phyloP scores from a whole-genome alignment of 805 yeast genomes.

The Lipomyces sp. region DNA sequence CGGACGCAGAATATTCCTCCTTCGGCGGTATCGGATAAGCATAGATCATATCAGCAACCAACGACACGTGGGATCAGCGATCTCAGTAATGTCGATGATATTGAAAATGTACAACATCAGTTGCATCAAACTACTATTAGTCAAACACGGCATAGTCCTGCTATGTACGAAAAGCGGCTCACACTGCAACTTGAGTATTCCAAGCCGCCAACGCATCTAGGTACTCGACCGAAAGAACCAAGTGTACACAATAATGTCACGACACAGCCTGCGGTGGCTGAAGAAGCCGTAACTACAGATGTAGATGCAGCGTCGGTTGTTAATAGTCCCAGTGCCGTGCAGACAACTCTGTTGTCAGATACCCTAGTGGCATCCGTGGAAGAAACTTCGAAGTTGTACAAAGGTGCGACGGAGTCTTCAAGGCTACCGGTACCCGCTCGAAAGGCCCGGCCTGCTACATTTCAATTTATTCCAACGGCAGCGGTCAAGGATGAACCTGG shows the following conservation, averaged over 20 bases:
- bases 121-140: slow-evolving; percentile 28
- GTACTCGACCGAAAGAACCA: slow-evolving; percentile 6
- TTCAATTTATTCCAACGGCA: slow-evolving; percentile 5
- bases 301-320: not conserved
- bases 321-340: not conserved
- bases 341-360: not conserved
- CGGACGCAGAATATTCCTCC: slow-evolving; percentile 13
- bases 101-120: slow-evolving; percentile 29
- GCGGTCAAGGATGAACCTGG: slow-evolving; percentile 1
- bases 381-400: not conserved
- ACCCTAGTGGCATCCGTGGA: not conserved
- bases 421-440: slow-evolving; percentile 23
- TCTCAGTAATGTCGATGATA: slow-evolving; percentile 26
- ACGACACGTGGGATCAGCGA: slow-evolving; percentile 9
- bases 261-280: not conserved
- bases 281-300: not conserved
- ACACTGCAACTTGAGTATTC: slow-evolving; percentile 34
- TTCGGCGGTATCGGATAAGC: slow-evolving; percentile 13
- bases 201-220: slow-evolving; percentile 22
- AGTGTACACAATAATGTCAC: not conserved
- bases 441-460: slow-evolving; percentile 24
- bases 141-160: slow-evolving; percentile 6
- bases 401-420: slow-evolving; percentile 6
- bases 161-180: slow-evolving; percentile 30
- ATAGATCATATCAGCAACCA: slow-evolving; percentile 21